These are phyloP conservation scores for Coniosporium apollinis DNA, from an alignment of 495 filamentous ascomycete species.

Conservation along the genomic window DNA sequence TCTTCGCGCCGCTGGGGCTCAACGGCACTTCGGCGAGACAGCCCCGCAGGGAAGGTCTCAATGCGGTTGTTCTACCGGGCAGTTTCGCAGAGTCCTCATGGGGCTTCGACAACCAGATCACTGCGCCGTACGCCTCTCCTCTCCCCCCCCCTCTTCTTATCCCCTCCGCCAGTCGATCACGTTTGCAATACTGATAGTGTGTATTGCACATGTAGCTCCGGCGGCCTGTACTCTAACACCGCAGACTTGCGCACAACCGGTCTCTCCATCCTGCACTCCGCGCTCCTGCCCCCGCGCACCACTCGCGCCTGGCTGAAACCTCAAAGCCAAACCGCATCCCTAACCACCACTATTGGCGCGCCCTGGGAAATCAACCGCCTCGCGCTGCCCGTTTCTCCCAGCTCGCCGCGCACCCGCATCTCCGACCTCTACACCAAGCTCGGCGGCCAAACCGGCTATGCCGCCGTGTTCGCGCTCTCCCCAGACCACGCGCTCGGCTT, in stretches of 20 bases:
- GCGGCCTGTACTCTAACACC: slow-evolving; percentile 38
- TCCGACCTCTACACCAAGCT: slow-evolving; percentile 40
- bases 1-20: slow-evolving; percentile 28
- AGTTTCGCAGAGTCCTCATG: slow-evolving; percentile 16
- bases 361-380: slow-evolving; percentile 41
- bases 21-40: slow-evolving; percentile 20
- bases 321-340: slow-evolving; percentile 28
- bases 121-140: slow-evolving; percentile 24
- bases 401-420: slow-evolving; percentile 6
- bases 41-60: slow-evolving; percentile 15
- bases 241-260: slow-evolving; percentile 36
- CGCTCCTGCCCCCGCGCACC: slow-evolving; percentile 25
- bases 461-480: slow-evolving; percentile 28
- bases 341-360: slow-evolving; percentile 30
- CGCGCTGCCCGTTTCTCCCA: slow-evolving; percentile 3
- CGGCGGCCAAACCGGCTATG: slow-evolving; percentile 33
- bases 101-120: slow-evolving; percentile 27
- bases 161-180: no score
- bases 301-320: slow-evolving; percentile 46
- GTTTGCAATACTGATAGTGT: no score
- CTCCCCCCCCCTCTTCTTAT: background rate
- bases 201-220: slow-evolving; percentile 22
- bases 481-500: slow-evolving; percentile 40
- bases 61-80: slow-evolving; percentile 25
- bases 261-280: slow-evolving; percentile 35